Percentiles rank a stretch among this genome's conserved stretches.
Evolutionary conservation across 75 land plant species (phyloP).

Genomic region (Isoetes taiwanensis): DNA sequence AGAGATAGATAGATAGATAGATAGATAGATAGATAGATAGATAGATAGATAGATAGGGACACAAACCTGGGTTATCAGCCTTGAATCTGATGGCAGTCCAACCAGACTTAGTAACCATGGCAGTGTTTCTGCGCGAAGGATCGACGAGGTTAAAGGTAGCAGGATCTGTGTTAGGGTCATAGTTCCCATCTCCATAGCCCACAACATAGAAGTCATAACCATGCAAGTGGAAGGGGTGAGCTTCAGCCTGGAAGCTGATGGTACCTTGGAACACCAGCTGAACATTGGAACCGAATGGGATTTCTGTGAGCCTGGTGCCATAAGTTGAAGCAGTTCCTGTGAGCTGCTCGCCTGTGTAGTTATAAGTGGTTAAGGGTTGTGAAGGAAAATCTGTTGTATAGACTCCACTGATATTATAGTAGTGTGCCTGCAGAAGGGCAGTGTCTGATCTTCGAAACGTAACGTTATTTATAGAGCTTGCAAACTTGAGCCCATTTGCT

Average conservation of each 20-base stretch:
- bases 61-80: constrained; percentile 60
- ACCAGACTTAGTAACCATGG: constrained; percentile 37
- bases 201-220: constrained; percentile 44
- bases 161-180: constrained; percentile 25
- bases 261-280: constrained; percentile 49
- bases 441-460: constrained; percentile 26
- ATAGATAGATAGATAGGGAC: too few relatives aligned
- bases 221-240: constrained; percentile 52
- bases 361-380: not conserved
- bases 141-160: constrained; percentile 42
- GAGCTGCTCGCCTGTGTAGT: not conserved
- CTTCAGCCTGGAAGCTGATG: constrained; percentile 24
- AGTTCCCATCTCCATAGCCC: constrained; percentile 44
- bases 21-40: too few relatives aligned
- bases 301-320: not conserved
- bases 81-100: constrained; percentile 53
- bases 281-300: constrained; percentile 5
- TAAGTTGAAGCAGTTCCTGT: not conserved
- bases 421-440: constrained; percentile 21
- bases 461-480: too few relatives aligned
- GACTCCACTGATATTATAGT: constrained; percentile 25
- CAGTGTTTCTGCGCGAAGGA: constrained; percentile 47
- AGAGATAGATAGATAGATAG: too few relatives aligned
- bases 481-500: too few relatives aligned
- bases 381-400: not conserved